Conservation (phyloP, 352 stramenopile genomes). For the Phytophthora agathidicida region DNA sequence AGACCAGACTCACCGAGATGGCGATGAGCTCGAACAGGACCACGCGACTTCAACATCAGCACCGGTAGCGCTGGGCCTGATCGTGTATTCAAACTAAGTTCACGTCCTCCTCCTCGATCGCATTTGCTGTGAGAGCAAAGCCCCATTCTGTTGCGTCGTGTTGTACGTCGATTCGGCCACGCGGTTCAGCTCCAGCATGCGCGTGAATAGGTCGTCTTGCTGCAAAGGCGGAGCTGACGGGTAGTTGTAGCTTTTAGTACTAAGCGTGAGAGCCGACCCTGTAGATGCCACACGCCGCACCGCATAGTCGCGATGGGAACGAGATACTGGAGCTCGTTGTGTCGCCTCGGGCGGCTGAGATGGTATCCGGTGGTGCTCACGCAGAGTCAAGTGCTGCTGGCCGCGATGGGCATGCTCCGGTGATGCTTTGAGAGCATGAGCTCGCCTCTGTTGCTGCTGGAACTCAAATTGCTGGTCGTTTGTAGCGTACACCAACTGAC, state of each 20-base stretch:
- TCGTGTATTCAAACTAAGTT: too few species aligned
- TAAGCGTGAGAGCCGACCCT: constrained; percentile 1
- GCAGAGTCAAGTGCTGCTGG: constrained; percentile 21
- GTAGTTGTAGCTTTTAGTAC: background rate
- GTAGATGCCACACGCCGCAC: constrained; percentile 20
- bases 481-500: constrained; percentile 15
- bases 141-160: constrained; percentile 32
- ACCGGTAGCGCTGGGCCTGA: too few species aligned
- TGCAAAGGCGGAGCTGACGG: constrained; percentile 4
- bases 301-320: constrained; percentile 1
- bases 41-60: too few species aligned
- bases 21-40: too few species aligned
- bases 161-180: constrained; percentile 38
- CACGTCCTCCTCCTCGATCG: constrained; percentile 1
- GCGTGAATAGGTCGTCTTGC: constrained; percentile 22
- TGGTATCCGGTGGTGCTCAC: constrained; percentile 6
- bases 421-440: constrained; percentile 16
- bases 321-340: constrained; percentile 1
- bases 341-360: constrained; percentile 1
- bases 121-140: constrained; percentile 27
- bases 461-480: constrained; percentile 22
- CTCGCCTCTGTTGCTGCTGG: constrained; percentile 7
- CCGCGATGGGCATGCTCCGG: constrained; percentile 7
- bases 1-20: too few species aligned
- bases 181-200: constrained; percentile 36